Base-by-base conservation (phyloP, 1,284 basidiomycete genomes). In the Cerrena zonata region DNA sequence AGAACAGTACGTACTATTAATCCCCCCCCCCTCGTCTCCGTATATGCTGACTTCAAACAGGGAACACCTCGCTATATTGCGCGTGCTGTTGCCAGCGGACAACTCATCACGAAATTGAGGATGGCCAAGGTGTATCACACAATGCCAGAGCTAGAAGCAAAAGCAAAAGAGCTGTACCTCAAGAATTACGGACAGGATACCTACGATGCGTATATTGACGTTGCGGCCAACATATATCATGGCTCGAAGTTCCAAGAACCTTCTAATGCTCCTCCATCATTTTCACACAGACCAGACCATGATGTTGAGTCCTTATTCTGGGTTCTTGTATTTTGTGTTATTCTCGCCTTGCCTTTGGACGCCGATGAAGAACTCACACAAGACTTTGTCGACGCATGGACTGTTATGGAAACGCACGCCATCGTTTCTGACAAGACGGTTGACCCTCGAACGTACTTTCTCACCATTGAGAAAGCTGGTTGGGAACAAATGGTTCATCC, bases 21-120 rank as follows among this genome's bases (percentile, higher is more conserved):
- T 4, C 15, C 38, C 5, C 18, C 26, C 23, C 37, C 24, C 18
- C 7, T n/a, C 11, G 4, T 21, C 10, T 34, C 19, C 22, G 19
- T 27, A 7, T 5, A 15, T 10, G 2, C 18, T 25, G 25, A 36
- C 24, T 22, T 34, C n/a, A 39, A 22, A 18, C 15, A 55, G 54
- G 54, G 54, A 2, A 55, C 54, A 2, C 48, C 54, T 1, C 26
- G 15, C 12, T 55, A 47, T 21, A 50, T 55, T 21, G 48, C 54
- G 13, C 51, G 54, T 22, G 34, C 45, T 13, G 51, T 51, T 5
- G 13, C 23, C 22, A 18, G n/a, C 1, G 41, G 49, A 11, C 15
- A 5, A 4, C 39, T 49, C 3, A 37, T 49, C 27, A 21, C 18
- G 2, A 19, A 1, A 7, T 10, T 10, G 3, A 19, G 4, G 5